Conservation (phyloP, 345 rosid genomes). For the Dovyalis caffra region DNA sequence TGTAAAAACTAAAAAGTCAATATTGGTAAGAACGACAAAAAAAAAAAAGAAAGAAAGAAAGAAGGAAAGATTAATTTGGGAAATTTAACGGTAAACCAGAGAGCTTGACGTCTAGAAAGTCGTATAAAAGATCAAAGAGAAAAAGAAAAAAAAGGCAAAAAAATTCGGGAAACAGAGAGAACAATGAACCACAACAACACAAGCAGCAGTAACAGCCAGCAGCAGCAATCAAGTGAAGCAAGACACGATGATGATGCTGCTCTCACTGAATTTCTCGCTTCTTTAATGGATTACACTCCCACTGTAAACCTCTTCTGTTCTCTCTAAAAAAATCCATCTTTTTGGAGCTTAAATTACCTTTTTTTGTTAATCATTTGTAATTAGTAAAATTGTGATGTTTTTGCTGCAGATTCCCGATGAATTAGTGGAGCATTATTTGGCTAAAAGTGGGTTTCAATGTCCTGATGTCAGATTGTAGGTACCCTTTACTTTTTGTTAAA, state of each 20-base stretch:
- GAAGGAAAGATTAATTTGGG: too few species aligned
- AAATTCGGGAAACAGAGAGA: neutral
- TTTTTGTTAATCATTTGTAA: neutral
- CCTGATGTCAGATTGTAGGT: slow-evolving; percentile 97
- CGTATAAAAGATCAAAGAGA: too few species aligned
- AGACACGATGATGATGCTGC: slow-evolving; percentile 86
- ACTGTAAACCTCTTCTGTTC: slow-evolving; percentile 36
- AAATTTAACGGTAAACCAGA: too few species aligned
- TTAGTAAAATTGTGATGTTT: neutral
- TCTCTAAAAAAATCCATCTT: neutral
- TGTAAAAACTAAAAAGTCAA: too few species aligned
- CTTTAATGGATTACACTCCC: slow-evolving; percentile 87
- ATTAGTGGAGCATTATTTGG: slow-evolving; percentile 89
- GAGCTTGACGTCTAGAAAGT: too few species aligned
- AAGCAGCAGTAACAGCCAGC: slow-evolving; percentile 16
- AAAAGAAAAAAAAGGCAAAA: too few species aligned
- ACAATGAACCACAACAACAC: slow-evolving; percentile 17
- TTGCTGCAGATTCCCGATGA: slow-evolving; percentile 84
- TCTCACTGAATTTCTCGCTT: slow-evolving; percentile 74
- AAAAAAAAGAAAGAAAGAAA: too few species aligned
- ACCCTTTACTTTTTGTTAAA: slow-evolving; percentile 15
- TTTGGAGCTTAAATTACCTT: neutral
- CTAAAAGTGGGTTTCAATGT: slow-evolving; percentile 95
- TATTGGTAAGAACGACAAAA: too few species aligned
- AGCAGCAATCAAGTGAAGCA: slow-evolving; percentile 25